These are phyloP conservation scores for Ceratocystis eucalypticola DNA, from an alignment of 2,329 filamentous ascomycete genomes.

Conservation along the genomic window DNA sequence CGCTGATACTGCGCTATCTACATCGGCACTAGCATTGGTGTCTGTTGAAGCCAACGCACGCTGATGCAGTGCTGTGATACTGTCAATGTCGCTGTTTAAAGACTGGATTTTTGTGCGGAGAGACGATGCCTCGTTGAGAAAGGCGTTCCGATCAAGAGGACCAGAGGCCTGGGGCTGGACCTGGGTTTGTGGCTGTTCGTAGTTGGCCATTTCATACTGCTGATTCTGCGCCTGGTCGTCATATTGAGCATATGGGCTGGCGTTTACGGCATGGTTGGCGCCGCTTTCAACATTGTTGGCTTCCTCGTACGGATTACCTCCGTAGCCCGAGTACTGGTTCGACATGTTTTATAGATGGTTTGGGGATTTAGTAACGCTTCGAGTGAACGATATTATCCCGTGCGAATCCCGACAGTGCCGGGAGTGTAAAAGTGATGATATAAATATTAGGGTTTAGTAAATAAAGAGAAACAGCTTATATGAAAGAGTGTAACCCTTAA, in stretches of 20 bases:
- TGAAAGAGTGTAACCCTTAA: background rate
- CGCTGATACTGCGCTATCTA: constrained; percentile 54
- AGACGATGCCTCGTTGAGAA: constrained; percentile 52
- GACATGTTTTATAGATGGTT: constrained; percentile 8
- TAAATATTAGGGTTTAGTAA: background rate
- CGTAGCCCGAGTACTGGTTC: constrained; percentile 44
- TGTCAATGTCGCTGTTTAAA: constrained; percentile 51
- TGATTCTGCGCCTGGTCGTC: constrained; percentile 21
- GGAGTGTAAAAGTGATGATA: background rate
- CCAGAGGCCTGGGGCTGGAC: constrained; percentile 23
- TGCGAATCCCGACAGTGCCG: background rate
- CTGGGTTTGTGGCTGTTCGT: constrained; percentile 26
- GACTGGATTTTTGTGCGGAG: constrained; percentile 54
- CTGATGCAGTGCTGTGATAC: constrained; percentile 58
- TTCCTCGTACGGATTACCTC: constrained; percentile 51
- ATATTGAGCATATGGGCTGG: constrained; percentile 18
- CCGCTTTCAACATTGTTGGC: constrained; percentile 32
- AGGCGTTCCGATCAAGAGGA: constrained; percentile 48
- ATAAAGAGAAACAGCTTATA: background rate
- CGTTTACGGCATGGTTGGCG: background rate
- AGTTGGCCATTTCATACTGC: constrained; percentile 42
- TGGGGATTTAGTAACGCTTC: background rate
- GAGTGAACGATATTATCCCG: too few relatives aligned
- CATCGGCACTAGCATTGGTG: constrained; percentile 35
- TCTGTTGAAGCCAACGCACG: constrained; percentile 56